phyloP scores from a whole-genome alignment of 352 stramenopile genomes.

The Porosira glacialis region DNA sequence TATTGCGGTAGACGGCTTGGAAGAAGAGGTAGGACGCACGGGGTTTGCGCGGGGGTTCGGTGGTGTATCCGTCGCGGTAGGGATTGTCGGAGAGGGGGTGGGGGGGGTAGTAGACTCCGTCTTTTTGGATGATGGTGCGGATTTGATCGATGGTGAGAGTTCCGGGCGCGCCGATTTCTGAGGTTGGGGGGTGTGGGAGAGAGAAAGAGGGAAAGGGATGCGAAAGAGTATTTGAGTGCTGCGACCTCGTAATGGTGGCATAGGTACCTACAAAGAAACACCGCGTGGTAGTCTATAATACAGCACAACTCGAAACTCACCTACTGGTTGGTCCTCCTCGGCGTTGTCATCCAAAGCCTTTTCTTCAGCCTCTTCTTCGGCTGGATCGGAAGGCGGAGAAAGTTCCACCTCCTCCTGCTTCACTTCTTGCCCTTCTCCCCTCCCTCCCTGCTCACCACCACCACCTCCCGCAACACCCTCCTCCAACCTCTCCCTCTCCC shows the following conservation, averaged over 20 bases:
- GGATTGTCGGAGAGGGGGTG: constrained; percentile 76
- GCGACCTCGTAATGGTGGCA: no score
- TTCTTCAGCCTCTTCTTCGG: constrained; percentile 15
- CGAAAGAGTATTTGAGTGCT: no score
- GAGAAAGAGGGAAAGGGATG: no score
- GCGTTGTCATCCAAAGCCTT: constrained; percentile 32
- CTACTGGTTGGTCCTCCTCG: constrained; percentile 18
- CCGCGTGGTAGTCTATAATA: no score
- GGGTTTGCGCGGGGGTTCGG: constrained; percentile 77
- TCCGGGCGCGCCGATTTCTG: constrained; percentile 50
- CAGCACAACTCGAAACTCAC: constrained; percentile 7
- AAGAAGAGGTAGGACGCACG: constrained; percentile 81
- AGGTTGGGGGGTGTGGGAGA: no score
- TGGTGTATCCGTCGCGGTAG: constrained; percentile 81
- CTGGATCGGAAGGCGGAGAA: no score
- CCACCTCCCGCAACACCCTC: constrained; percentile 32
- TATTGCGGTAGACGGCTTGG: constrained; percentile 68
- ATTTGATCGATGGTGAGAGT: constrained; percentile 66
- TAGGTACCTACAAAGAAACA: not conserved
- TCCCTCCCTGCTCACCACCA: constrained; percentile 12
- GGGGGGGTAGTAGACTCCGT: constrained; percentile 74
- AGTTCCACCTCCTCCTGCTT: constrained; percentile 26
- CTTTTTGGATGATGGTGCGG: constrained; percentile 54
- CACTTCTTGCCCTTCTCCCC: constrained; percentile 30
- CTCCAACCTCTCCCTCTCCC: constrained; percentile 60